These are phyloP conservation scores for Phaffomyces antillensis DNA, from an alignment of 805 yeast genomes.

Conservation along the genomic window DNA sequence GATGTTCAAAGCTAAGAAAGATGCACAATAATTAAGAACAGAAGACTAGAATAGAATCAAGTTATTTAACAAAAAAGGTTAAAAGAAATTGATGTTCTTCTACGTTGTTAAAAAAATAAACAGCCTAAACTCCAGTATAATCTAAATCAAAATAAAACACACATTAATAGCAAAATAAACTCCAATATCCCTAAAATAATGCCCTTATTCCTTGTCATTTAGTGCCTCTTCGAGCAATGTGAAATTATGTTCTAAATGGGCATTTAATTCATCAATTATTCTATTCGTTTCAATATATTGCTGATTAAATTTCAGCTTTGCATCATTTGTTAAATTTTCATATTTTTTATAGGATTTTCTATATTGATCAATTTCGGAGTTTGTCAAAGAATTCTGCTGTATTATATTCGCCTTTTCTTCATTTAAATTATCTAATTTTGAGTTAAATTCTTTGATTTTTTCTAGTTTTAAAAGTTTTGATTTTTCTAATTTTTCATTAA, in stretches of 20 bases:
- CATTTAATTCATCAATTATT: conserved; percentile 20
- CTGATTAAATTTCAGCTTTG: conserved; percentile 29
- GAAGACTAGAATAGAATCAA: too few relatives aligned
- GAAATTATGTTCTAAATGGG: conserved; percentile 11
- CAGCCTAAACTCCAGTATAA: too few relatives aligned
- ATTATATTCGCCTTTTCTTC: conserved; percentile 30
- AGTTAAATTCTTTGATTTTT: conserved; percentile 27
- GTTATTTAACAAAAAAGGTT: too few relatives aligned
- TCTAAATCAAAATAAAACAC: too few relatives aligned
- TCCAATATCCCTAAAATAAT: too few relatives aligned
- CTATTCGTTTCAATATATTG: conserved; percentile 34
- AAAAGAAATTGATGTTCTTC: too few relatives aligned
- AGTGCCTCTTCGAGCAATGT: too few relatives aligned
- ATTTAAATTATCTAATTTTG: conserved; percentile 29
- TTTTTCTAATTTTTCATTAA: conserved; percentile 34
- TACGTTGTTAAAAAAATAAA: too few relatives aligned
- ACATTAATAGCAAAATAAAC: too few relatives aligned
- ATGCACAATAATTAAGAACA: too few relatives aligned
- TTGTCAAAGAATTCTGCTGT: conserved; percentile 31
- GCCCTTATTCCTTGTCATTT: too few relatives aligned
- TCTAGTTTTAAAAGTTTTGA: conserved; percentile 31
- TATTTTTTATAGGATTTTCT: conserved; percentile 28
- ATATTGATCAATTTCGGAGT: conserved; percentile 30
- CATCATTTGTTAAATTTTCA: conserved; percentile 29
- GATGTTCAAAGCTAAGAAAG: too few relatives aligned